A percentile compares a stretch with the other conserved stretches of the same genome.
Evolutionary conservation across 1,284 basidiomycete species (phyloP).

Genomic region (Pseudozyma sp.): DNA sequence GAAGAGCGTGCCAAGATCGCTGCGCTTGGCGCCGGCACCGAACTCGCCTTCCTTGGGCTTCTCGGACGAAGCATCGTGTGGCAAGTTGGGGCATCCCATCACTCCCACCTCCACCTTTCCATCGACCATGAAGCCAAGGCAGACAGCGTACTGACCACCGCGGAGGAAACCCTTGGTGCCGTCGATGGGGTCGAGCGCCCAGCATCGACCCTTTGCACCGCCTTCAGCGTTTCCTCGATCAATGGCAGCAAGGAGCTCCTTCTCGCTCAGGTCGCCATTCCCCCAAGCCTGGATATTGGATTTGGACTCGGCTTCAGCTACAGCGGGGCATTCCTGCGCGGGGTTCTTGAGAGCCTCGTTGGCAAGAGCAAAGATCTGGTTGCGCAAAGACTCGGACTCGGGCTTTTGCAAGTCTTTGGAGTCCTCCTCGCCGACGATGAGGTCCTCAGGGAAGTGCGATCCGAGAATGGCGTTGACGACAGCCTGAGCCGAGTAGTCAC

Average conservation of each 20-base stretch:
- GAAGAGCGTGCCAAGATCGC: slow-evolving; percentile 64
- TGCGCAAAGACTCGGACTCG: slow-evolving; percentile 72
- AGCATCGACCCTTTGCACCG: slow-evolving; percentile 80
- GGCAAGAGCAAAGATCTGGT: slow-evolving; percentile 83
- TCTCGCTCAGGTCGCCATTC: slow-evolving; percentile 70
- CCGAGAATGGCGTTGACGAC: slow-evolving; percentile 63
- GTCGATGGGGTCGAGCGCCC: slow-evolving; percentile 92
- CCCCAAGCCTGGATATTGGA: slow-evolving; percentile 69
- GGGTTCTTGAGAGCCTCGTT: slow-evolving; percentile 78
- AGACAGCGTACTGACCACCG: slow-evolving; percentile 96
- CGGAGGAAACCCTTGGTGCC: slow-evolving; percentile 95
- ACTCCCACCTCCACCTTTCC: slow-evolving; percentile 80
- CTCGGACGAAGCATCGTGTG: slow-evolving; percentile 70
- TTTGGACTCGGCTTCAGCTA: slow-evolving; percentile 34
- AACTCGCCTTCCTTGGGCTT: slow-evolving; percentile 66
- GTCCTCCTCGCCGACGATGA: slow-evolving; percentile 96
- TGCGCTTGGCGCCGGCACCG: slow-evolving; percentile 40
- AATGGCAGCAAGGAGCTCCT: slow-evolving; percentile 82
- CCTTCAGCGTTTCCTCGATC: slow-evolving; percentile 87
- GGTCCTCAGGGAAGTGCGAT: slow-evolving; percentile 82
- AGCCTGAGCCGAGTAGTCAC: slow-evolving; percentile 67
- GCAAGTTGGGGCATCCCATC: slow-evolving; percentile 93
- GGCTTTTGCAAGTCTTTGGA: slow-evolving; percentile 75
- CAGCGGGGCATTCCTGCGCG: slow-evolving; percentile 70
- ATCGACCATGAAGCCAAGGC: slow-evolving; percentile 88